Conservation (phyloP, 371 early-diverging fungal genomes). For the Actinomortierella ambigua region DNA sequence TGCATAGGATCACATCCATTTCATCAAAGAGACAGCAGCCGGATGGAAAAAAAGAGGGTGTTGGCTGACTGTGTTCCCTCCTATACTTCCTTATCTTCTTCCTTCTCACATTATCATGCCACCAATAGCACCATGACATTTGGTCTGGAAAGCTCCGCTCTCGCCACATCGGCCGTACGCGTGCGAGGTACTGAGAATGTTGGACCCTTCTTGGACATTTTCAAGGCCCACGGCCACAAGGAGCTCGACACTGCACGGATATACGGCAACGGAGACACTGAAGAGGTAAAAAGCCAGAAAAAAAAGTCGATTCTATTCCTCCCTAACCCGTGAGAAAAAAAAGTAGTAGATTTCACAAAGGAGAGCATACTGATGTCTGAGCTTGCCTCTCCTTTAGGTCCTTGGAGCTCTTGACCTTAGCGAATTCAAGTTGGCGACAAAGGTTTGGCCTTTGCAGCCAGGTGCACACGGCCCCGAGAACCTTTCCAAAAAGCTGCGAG, state of each 20-base stretch:
- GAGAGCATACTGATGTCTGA: not conserved
- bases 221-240: conserved; percentile 16
- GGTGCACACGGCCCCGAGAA: conserved; percentile 56
- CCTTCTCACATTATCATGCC: too few species aligned
- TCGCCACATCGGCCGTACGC: conserved; percentile 12
- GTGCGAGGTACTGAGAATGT: conserved; percentile 19
- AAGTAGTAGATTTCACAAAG: not conserved
- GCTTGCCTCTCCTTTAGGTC: conserved; percentile 4
- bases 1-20: too few species aligned
- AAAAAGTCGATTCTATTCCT: too few species aligned
- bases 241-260: conserved; percentile 32
- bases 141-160: conserved; percentile 11
- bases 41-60: too few species aligned
- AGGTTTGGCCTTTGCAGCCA: conserved; percentile 53
- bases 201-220: conserved; percentile 12
- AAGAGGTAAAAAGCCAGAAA: conserved; percentile 7
- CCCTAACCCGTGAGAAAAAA: not conserved
- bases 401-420: conserved; percentile 5
- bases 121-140: conserved; percentile 22
- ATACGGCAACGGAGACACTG: conserved; percentile 29
- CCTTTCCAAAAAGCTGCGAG: conserved; percentile 48
- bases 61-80: too few species aligned
- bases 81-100: too few species aligned
- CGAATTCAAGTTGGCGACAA: conserved; percentile 46
- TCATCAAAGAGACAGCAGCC: too few species aligned